Evolutionary conservation across 2,329 filamentous ascomycete genomes (phyloP).

Genomic region (Fusarium abutilonis): DNA sequence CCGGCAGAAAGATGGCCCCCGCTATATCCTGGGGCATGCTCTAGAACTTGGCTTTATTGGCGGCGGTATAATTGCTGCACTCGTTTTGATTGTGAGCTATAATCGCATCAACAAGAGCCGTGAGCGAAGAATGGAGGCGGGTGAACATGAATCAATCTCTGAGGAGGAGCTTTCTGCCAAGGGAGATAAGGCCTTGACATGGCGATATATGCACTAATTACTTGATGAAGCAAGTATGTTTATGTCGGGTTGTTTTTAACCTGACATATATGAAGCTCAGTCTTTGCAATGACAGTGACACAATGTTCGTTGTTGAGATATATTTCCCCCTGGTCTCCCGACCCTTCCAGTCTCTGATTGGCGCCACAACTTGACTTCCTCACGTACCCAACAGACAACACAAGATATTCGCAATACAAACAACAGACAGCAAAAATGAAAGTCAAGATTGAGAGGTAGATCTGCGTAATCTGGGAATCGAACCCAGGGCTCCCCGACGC

Average conservation of each 20-base stretch:
- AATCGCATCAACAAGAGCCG: conserved; percentile 67
- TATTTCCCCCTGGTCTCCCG: no score
- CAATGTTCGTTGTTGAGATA: no score
- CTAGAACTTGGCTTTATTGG: conserved; percentile 62
- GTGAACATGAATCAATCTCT: conserved; percentile 54
- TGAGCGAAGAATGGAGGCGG: conserved; percentile 55
- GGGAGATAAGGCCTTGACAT: conserved; percentile 71
- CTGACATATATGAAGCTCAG: no score
- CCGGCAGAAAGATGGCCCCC: conserved; percentile 59
- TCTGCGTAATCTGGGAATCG: conserved; percentile 13
- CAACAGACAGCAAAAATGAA: background rate
- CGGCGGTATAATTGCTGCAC: conserved; percentile 56
- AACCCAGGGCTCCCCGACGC: conserved; percentile 15
- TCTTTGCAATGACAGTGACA: no score
- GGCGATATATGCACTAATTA: conserved; percentile 65
- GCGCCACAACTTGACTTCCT: background rate
- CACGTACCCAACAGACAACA: background rate
- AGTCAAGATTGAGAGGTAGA: no score
- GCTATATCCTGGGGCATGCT: conserved; percentile 61
- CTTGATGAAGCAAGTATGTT: background rate
- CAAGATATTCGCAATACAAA: no score
- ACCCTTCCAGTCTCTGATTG: background rate
- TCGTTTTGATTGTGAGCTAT: conserved; percentile 62
- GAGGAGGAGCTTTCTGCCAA: conserved; percentile 64
- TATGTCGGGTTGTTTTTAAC: no score